phyloP scores from a whole-genome alignment of 2,329 filamentous ascomycete species.

The Corniculantispora saksenae region DNA sequence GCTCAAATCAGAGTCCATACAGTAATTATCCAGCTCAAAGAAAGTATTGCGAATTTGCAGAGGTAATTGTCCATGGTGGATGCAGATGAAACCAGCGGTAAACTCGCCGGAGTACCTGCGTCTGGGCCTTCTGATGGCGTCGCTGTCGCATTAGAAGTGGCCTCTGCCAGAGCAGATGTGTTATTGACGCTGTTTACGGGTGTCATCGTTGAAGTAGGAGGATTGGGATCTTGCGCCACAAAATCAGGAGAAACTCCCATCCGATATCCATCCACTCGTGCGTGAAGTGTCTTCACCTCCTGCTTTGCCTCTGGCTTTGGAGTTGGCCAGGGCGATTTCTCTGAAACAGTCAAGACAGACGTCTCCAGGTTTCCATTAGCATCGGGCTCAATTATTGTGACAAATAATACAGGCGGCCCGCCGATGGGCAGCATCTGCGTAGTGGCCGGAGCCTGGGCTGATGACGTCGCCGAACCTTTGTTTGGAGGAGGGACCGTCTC shows the following conservation, averaged over 20 bases:
- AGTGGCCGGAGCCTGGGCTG: background rate
- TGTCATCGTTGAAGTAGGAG: background rate
- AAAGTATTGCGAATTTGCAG: background rate
- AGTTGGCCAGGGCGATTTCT: constrained; percentile 21
- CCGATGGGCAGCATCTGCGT: constrained; percentile 7
- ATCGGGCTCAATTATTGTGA: constrained; percentile 29
- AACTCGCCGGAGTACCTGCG: background rate
- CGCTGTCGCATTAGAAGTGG: background rate
- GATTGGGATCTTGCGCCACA: background rate
- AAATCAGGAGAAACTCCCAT: background rate
- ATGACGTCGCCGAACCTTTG: background rate
- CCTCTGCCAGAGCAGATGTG: background rate
- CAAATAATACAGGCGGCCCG: constrained; percentile 20
- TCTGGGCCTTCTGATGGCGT: background rate
- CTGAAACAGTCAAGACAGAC: constrained; percentile 22
- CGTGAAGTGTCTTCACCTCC: background rate
- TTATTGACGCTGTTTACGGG: background rate
- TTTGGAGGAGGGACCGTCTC: background rate
- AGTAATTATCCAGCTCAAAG: background rate
- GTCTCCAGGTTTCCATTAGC: constrained; percentile 25
- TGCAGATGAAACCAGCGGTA: background rate
- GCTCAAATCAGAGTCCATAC: too few relatives aligned
- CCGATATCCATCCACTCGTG: constrained; percentile 14
- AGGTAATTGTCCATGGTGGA: background rate
- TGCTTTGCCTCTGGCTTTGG: background rate